A percentile compares a stretch with the other conserved stretches of the same genome.
Conservation (phyloP, 2,329 filamentous ascomycete species). For the Neofusicoccum sp. region DNA sequence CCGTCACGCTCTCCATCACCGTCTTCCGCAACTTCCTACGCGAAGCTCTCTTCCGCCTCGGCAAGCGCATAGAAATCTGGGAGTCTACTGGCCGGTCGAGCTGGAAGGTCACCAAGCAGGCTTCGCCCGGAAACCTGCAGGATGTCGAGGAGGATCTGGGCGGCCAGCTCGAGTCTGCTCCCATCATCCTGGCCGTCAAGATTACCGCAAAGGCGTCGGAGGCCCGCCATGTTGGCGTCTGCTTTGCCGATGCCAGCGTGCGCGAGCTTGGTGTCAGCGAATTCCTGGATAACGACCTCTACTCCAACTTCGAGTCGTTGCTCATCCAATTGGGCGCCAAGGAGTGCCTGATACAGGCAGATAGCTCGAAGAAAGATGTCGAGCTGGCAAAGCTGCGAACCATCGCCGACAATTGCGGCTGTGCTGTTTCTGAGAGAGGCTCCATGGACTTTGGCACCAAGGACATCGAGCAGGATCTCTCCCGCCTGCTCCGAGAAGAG, state of each 20-base stretch:
- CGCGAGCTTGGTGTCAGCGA: slow-evolving; percentile 94
- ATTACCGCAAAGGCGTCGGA: slow-evolving; percentile 84
- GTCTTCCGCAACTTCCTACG: slow-evolving; percentile 94
- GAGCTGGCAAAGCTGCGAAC: slow-evolving; percentile 83
- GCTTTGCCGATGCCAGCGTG: slow-evolving; percentile 96
- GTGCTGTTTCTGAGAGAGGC: slow-evolving; percentile 80
- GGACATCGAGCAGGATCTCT: slow-evolving; percentile 94
- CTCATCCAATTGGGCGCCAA: slow-evolving; percentile 95
- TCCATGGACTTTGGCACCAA: slow-evolving; percentile 76
- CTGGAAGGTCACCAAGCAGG: slow-evolving; percentile 87
- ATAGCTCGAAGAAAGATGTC: slow-evolving; percentile 77
- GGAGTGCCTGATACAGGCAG: slow-evolving; percentile 83
- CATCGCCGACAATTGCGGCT: slow-evolving; percentile 88
- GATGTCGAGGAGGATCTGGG: slow-evolving; percentile 96
- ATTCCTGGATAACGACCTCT: slow-evolving; percentile 97
- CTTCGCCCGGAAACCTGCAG: slow-evolving; percentile 93
- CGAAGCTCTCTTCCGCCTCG: slow-evolving; percentile 86
- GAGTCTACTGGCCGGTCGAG: slow-evolving; percentile 75
- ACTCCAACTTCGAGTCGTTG: slow-evolving; percentile 95
- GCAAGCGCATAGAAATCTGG: slow-evolving; percentile 91
- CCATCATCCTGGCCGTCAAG: slow-evolving; percentile 94
- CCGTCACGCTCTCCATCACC: slow-evolving; percentile 91
- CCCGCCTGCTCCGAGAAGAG: slow-evolving; percentile 84
- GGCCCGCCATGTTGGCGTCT: slow-evolving; percentile 84
- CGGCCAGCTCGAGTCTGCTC: slow-evolving; percentile 79